Base-by-base conservation (phyloP, 2,329 filamentous ascomycete genomes). In the Colletotrichum gloeosporioides region DNA sequence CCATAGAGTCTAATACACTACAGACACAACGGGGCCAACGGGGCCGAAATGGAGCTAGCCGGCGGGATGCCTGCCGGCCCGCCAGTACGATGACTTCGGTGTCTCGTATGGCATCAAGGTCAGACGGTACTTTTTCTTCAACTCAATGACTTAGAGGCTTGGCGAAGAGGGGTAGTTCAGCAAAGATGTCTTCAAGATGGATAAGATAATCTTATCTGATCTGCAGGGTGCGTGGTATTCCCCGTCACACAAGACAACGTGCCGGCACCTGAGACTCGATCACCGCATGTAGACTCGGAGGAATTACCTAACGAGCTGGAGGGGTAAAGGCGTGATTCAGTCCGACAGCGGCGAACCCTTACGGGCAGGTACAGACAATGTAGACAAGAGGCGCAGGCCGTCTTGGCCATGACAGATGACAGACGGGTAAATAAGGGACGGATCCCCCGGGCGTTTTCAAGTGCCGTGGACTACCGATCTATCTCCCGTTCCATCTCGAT, bases 121-220 rank as follows among this genome's bases (percentile, higher is more conserved):
- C 72, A 18, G 34, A 72, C 62, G 22, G 68, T 29, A 67, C 29
- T 55, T 29, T 34, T n/a, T 34, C 13, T 22, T 29, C 25, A 36
- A 29, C 13, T 44, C 25, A 32, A n/a, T 32, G 7, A 4, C 34
- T 13, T 67, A 71, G 53, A 22, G 34, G n/a, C 73, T 75, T 75
- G 73, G 68, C 73, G 27, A 67, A 53, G 73, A 72, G 73, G 73
- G 73, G 69, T 67, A 67, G 22, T 6, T 64, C 16, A 18, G 5
- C 25, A 13, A 31, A 36, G 49, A 65, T 12, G 13, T 7, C 31
- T 8, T 49, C 78, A 78, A 81, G 81, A 83, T 83, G 81, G 82
- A 82, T 82, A 82, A 83, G 81, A 83, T 82, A 72, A 80, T 80
- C 77, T 79, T 78, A 79, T 79, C 77, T 78, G 78, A 80, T 79